Conservation (phyloP, 768 basidiomycete genomes). For the Agrocybe pediades region DNA sequence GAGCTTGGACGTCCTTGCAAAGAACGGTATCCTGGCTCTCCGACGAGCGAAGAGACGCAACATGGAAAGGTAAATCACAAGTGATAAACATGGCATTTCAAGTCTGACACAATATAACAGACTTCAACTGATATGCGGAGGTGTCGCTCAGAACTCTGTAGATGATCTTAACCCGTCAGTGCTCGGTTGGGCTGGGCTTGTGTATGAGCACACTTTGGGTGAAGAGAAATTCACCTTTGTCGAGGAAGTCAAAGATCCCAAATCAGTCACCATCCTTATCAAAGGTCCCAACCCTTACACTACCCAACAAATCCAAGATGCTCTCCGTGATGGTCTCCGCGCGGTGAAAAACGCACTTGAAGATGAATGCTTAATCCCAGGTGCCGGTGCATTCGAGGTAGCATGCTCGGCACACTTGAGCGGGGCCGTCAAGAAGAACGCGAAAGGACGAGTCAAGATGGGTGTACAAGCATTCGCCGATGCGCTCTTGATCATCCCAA, state of each 20-base stretch:
- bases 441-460: slow-evolving; percentile 95
- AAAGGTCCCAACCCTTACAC: slow-evolving; percentile 98
- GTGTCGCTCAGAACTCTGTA: slow-evolving; percentile 95
- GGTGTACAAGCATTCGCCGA: slow-evolving; percentile 98
- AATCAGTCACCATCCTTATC: slow-evolving; percentile 93
- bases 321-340: slow-evolving; percentile 94
- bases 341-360: slow-evolving; percentile 97
- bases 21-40: slow-evolving; percentile 94
- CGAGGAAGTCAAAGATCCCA: slow-evolving; percentile 94
- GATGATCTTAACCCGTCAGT: slow-evolving; percentile 91
- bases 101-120: no score
- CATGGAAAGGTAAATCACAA: slow-evolving; percentile 98
- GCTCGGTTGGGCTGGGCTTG: slow-evolving; percentile 96
- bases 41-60: slow-evolving; percentile 96
- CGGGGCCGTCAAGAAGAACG: slow-evolving; percentile 76
- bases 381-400: slow-evolving; percentile 98
- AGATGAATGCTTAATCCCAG: slow-evolving; percentile 85
- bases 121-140: slow-evolving; percentile 92
- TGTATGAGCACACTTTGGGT: slow-evolving; percentile 98
- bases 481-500: slow-evolving; percentile 91
- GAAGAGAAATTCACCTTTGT: slow-evolving; percentile 99
- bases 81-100: no score
- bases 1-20: slow-evolving; percentile 92
- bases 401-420: slow-evolving; percentile 86
- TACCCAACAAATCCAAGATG: slow-evolving; percentile 95